Conservation (phyloP, 768 basidiomycete genomes). For the Trametes elegans region DNA sequence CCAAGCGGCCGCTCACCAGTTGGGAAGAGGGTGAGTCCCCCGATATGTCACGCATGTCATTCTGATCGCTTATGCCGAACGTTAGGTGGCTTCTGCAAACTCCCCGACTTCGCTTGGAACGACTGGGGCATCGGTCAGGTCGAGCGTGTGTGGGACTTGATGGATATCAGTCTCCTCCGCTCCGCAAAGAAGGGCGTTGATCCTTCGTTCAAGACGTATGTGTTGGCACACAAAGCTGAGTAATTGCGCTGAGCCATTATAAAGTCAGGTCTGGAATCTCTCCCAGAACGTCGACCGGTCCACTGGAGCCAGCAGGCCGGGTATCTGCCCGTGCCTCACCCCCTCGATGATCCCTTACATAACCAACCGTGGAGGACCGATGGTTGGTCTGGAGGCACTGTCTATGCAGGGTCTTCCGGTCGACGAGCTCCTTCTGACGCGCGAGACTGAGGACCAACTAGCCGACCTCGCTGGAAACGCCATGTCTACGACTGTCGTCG, state of each 20-base stretch:
- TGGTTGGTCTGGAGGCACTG: conserved; percentile 90
- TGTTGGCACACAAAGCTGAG: not conserved
- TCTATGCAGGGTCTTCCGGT: conserved; percentile 94
- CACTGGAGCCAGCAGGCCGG: conserved; percentile 74
- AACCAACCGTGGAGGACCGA: conserved; percentile 92
- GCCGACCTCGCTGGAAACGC: conserved; percentile 96
- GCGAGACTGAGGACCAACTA: conserved; percentile 90
- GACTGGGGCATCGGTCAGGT: conserved; percentile 95
- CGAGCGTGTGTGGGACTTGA: conserved; percentile 91
- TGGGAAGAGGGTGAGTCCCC: conserved; percentile 82
- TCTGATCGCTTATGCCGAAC: not conserved
- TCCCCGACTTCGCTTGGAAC: conserved; percentile 89
- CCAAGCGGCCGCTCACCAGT: conserved; percentile 81
- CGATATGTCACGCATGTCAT: not conserved
- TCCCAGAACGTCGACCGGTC: conserved; percentile 96
- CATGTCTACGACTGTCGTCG: conserved; percentile 97
- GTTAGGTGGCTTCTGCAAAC: conserved; percentile 75
- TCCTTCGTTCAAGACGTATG: conserved; percentile 86
- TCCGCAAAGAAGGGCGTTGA: conserved; percentile 80
- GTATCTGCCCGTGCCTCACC: conserved; percentile 90
- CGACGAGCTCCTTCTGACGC: conserved; percentile 86
- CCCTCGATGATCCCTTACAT: conserved; percentile 97
- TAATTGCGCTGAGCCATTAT: not conserved
- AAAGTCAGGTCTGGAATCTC: conserved; percentile 89
- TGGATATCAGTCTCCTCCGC: conserved; percentile 88